Evolutionary conservation across 1,139 yeast genomes (phyloP).

Genomic region (Blastobotrys illinoisensis): DNA sequence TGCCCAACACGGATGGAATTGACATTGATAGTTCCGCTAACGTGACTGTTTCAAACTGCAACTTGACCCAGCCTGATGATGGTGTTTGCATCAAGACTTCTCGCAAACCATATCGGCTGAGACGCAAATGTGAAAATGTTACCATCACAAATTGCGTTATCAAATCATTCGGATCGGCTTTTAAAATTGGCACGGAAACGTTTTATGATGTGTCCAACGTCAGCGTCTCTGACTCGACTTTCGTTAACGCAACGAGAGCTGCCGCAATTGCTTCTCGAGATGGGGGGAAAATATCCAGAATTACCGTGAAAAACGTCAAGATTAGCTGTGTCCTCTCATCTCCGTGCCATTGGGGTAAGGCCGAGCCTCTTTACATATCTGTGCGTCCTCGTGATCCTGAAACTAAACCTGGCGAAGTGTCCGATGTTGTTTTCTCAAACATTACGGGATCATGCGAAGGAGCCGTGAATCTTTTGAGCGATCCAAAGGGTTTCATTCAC

Average conservation of each 20-base stretch:
- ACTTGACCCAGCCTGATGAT: slow-evolving; percentile 10
- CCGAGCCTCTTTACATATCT: slow-evolving; percentile 11
- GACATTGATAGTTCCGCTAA: slow-evolving; percentile 11
- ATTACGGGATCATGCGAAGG: slow-evolving; percentile 7
- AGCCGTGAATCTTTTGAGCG: slow-evolving; percentile 7
- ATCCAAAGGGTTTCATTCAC: slow-evolving; percentile 1
- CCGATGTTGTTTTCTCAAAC: not conserved
- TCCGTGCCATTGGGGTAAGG: slow-evolving; percentile 13
- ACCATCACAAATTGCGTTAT: slow-evolving; percentile 7
- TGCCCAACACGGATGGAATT: slow-evolving; percentile 12
- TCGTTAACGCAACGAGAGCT: slow-evolving; percentile 58
- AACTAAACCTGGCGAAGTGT: slow-evolving; percentile 5
- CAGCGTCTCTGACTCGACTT: slow-evolving; percentile 48
- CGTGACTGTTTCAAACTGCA: slow-evolving; percentile 7
- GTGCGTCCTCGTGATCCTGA: slow-evolving; percentile 6
- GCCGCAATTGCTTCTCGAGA: slow-evolving; percentile 26
- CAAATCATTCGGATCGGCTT: slow-evolving; percentile 9
- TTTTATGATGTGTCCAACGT: slow-evolving; percentile 23
- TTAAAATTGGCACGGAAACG: slow-evolving; percentile 13
- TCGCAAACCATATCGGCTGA: slow-evolving; percentile 1
- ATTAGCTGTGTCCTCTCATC: slow-evolving; percentile 7
- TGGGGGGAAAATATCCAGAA: slow-evolving; percentile 9
- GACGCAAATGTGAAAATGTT: slow-evolving; percentile 2
- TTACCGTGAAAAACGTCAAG: slow-evolving; percentile 3
- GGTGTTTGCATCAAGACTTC: slow-evolving; percentile 12